phyloP scores from a whole-genome alignment of 1,284 basidiomycete species.

The Filobasidium uniguttulatum region DNA sequence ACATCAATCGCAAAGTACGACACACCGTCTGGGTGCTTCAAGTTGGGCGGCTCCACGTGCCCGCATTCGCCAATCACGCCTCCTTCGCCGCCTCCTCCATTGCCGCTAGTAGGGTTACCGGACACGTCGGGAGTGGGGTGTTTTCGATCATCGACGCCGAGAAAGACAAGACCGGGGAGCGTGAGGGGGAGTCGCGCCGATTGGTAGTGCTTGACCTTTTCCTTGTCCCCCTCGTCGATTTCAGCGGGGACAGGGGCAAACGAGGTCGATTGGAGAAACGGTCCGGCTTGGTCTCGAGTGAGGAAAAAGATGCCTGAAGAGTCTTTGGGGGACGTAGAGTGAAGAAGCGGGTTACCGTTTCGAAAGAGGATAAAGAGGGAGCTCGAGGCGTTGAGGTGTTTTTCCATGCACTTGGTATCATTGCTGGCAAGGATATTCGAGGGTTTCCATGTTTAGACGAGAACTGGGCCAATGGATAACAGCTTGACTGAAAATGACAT shows the following conservation, averaged over 20 bases:
- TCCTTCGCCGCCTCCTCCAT: not conserved
- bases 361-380: conserved; percentile 63
- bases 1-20: conserved; percentile 63
- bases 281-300: conserved; percentile 26
- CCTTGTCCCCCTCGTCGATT: conserved; percentile 23
- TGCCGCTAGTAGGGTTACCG: no score
- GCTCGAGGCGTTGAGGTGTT: conserved; percentile 45
- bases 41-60: no score
- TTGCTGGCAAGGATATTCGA: conserved; percentile 22
- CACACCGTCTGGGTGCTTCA: conserved; percentile 52
- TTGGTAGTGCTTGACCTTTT: conserved; percentile 44
- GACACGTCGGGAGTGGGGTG: conserved; percentile 25
- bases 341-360: conserved; percentile 24
- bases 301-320: conserved; percentile 10
- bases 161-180: conserved; percentile 46
- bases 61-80: conserved; percentile 46
- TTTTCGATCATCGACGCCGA: conserved; percentile 63
- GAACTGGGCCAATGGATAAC: not conserved
- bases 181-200: conserved; percentile 49
- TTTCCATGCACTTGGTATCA: conserved; percentile 56
- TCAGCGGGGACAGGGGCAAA: not conserved
- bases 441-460: not conserved
- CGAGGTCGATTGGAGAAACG: not conserved
- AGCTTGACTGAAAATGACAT: not conserved
- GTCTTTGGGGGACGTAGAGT: not conserved